Evolutionary conservation across 2,329 filamentous ascomycete genomes (phyloP).

Genomic region (Fusarium annulatum): DNA sequence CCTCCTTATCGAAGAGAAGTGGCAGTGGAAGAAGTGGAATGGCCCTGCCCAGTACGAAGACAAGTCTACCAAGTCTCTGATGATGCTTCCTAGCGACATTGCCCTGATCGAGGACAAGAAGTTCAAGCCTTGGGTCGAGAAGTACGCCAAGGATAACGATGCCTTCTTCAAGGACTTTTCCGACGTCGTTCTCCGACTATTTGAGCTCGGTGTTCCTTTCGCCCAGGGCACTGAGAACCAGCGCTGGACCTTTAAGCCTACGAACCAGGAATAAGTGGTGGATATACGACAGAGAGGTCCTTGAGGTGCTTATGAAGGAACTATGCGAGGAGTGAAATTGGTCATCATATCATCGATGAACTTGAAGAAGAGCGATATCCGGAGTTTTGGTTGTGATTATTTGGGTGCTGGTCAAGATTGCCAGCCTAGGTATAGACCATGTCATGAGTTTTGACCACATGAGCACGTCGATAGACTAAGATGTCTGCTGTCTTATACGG

Average conservation of each 20-base stretch:
- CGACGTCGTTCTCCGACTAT: slow-evolving; percentile 80
- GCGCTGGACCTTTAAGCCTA: slow-evolving; percentile 73
- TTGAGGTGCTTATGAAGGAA: slow-evolving; percentile 16
- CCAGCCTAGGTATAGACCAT: slow-evolving; percentile 13
- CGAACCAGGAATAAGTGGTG: slow-evolving; percentile 48
- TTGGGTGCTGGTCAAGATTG: slow-evolving; percentile 27
- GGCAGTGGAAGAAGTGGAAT: slow-evolving; percentile 90
- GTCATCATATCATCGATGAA: slow-evolving; percentile 32
- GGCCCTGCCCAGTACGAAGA: slow-evolving; percentile 92
- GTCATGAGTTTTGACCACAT: slow-evolving; percentile 1
- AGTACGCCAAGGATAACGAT: slow-evolving; percentile 91
- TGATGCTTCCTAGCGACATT: slow-evolving; percentile 98
- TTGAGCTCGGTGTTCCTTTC: slow-evolving; percentile 96
- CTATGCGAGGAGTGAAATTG: slow-evolving; percentile 30
- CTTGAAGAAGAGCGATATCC: slow-evolving; percentile 42
- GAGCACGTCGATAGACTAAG: neutral
- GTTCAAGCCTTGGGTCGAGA: slow-evolving; percentile 82
- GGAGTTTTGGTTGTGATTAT: slow-evolving; percentile 46
- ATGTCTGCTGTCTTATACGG: neutral
- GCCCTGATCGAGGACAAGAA: slow-evolving; percentile 87
- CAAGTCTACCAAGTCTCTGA: slow-evolving; percentile 84
- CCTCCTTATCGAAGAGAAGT: slow-evolving; percentile 90
- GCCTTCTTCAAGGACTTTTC: slow-evolving; percentile 95
- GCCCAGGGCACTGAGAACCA: slow-evolving; percentile 67
- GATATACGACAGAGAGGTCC: neutral